A percentile compares a stretch with the other conserved stretches of the same genome.
Evolutionary conservation across 2,329 filamentous ascomycete genomes (phyloP).

Genomic region (Madurella mycetomatis): DNA sequence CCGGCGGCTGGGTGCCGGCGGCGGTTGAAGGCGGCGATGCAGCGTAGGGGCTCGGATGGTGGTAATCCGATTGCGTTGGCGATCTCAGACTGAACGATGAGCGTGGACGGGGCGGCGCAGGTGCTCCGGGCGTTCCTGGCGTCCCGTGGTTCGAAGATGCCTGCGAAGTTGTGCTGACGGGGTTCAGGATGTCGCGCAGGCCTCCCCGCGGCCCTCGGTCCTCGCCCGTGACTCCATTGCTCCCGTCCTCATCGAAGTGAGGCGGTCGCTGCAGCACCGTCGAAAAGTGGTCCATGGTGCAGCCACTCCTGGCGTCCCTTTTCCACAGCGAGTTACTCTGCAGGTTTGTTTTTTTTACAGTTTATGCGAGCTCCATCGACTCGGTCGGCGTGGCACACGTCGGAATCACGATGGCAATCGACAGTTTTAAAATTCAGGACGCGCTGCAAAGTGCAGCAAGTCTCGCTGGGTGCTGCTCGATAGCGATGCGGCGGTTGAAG

Average conservation of each 20-base stretch:
- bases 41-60: conserved; percentile 25
- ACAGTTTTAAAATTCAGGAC: conserved; percentile 1
- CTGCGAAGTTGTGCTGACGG: conserved; percentile 30
- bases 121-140: conserved; percentile 21
- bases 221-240: conserved; percentile 31
- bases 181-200: conserved; percentile 45
- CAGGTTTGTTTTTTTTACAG: conserved; percentile 13
- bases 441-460: background rate
- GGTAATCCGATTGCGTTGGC: conserved; percentile 37
- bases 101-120: conserved; percentile 35
- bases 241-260: conserved; percentile 37
- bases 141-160: conserved; percentile 22
- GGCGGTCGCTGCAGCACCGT: conserved; percentile 46
- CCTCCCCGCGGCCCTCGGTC: conserved; percentile 35
- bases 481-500: background rate
- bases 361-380: conserved; percentile 24
- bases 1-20: conserved; percentile 19
- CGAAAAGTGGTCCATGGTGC: conserved; percentile 46
- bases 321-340: conserved; percentile 14
- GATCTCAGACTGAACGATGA: conserved; percentile 47
- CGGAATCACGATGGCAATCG: conserved; percentile 6
- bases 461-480: background rate
- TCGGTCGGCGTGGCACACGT: conserved; percentile 15
- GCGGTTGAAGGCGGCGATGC: conserved; percentile 30
- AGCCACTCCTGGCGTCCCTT: conserved; percentile 12